A percentile compares a stretch with the other conserved stretches of the same genome.
Evolutionary conservation across 1,139 yeast species (phyloP).

Genomic region (Taiozyma sp.): DNA sequence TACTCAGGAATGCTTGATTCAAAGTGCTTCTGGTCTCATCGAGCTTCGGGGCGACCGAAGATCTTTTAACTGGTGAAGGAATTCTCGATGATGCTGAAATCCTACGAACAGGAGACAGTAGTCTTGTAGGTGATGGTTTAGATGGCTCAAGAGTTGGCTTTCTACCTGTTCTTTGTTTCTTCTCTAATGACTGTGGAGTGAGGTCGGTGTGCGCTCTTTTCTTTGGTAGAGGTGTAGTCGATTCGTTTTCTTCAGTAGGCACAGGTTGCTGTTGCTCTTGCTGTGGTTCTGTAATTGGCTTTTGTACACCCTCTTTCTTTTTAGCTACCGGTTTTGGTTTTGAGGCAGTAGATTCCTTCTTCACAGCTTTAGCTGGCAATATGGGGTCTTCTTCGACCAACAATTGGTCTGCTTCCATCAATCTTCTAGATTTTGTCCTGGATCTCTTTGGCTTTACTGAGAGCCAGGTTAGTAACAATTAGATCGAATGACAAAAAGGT

Average conservation of each 20-base stretch:
- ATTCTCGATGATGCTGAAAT: conserved; percentile 2
- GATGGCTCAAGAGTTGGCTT: conserved; percentile 3
- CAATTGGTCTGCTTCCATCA: neutral
- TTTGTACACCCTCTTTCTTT: too few species aligned
- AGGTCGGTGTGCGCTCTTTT: neutral
- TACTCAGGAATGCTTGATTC: conserved; percentile 14
- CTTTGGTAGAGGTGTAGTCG: neutral
- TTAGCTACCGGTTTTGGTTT: neutral
- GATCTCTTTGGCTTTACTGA: conserved; percentile 1
- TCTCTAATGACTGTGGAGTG: neutral
- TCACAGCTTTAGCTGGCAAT: neutral
- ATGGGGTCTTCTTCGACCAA: neutral
- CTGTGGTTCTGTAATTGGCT: neutral
- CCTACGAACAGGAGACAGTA: conserved; percentile 2
- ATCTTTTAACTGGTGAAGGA: conserved; percentile 15
- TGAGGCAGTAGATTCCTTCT: neutral
- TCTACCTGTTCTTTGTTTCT: neutral
- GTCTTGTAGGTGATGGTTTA: conserved; percentile 1
- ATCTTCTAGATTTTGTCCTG: neutral
- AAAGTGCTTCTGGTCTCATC: conserved; percentile 5
- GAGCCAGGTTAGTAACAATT: neutral
- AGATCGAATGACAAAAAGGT: neutral
- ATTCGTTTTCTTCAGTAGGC: neutral
- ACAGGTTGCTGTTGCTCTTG: neutral
- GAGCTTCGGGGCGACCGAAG: neutral